Percentiles rank a stretch among this genome's conserved stretches.
Conservation (phyloP, 2,329 filamentous ascomycete genomes). For the Aschersonia sp. region DNA sequence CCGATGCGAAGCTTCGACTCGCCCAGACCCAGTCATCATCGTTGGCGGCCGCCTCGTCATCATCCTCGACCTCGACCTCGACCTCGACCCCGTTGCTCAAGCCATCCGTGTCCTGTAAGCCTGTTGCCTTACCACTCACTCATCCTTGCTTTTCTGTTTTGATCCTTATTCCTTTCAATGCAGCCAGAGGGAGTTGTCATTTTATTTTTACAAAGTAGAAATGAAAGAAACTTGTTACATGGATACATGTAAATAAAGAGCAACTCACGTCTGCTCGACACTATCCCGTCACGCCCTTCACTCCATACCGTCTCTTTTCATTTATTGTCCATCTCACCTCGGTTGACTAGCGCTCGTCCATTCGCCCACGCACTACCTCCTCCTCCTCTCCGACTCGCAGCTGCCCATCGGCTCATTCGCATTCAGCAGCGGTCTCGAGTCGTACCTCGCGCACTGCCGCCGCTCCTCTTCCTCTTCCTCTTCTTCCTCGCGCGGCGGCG, state of each 20-base stretch:
- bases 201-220: not conserved
- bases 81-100: not conserved
- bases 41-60: not conserved
- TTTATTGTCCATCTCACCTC: not conserved
- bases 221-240: not conserved
- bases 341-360: slow-evolving; percentile 1
- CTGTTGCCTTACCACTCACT: not conserved
- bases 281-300: no score
- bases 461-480: no score
- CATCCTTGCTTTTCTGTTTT: not conserved
- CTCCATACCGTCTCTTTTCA: no score
- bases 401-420: slow-evolving; percentile 77
- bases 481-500: slow-evolving; percentile 1
- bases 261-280: no score
- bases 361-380: slow-evolving; percentile 44
- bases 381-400: slow-evolving; percentile 68
- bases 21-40: not conserved
- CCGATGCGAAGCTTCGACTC: slow-evolving; percentile 28
- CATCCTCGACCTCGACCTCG: not conserved
- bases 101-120: not conserved
- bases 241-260: not conserved
- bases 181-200: not conserved
- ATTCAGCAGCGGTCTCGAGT: slow-evolving; percentile 72
- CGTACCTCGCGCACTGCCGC: slow-evolving; percentile 56
- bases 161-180: not conserved